Conservation (phyloP, 2,329 filamentous ascomycete species). For the Bipolaris oryzae region DNA sequence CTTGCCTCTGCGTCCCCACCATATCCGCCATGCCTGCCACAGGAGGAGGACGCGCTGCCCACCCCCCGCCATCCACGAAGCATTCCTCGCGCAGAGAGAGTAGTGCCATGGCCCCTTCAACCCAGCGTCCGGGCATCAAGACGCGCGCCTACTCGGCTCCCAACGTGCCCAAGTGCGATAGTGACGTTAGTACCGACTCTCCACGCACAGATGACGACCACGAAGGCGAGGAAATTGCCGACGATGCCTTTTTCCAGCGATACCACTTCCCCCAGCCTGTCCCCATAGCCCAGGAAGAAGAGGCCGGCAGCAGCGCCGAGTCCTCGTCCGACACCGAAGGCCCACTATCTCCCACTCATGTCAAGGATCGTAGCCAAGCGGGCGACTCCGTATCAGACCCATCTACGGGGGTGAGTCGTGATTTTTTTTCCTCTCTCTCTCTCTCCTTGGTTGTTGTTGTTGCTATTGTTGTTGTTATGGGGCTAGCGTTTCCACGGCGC, state of each 20-base stretch:
- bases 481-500: background rate
- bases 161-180: slow-evolving; percentile 36
- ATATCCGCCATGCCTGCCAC: slow-evolving; percentile 22
- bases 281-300: slow-evolving; percentile 9
- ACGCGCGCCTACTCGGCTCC: slow-evolving; percentile 48
- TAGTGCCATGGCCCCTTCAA: slow-evolving; percentile 16
- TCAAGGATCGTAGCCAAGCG: slow-evolving; percentile 32
- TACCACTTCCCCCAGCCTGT: slow-evolving; percentile 46
- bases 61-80: slow-evolving; percentile 25
- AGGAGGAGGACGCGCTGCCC: slow-evolving; percentile 21
- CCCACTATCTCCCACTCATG: slow-evolving; percentile 45
- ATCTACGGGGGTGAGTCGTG: slow-evolving; percentile 36
- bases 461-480: too few relatives aligned
- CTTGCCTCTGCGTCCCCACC: background rate
- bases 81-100: slow-evolving; percentile 28
- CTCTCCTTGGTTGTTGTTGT: background rate
- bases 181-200: slow-evolving; percentile 26
- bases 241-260: slow-evolving; percentile 52
- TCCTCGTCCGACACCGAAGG: slow-evolving; percentile 48
- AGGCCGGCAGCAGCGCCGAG: slow-evolving; percentile 35
- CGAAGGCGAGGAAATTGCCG: slow-evolving; percentile 46
- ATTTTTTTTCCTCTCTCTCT: background rate
- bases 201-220: slow-evolving; percentile 65
- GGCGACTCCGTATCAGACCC: slow-evolving; percentile 27
- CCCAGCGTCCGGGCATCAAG: slow-evolving; percentile 36